Conservation (phyloP, 1,284 basidiomycete genomes). For the Microstroma glucosiphilum region DNA sequence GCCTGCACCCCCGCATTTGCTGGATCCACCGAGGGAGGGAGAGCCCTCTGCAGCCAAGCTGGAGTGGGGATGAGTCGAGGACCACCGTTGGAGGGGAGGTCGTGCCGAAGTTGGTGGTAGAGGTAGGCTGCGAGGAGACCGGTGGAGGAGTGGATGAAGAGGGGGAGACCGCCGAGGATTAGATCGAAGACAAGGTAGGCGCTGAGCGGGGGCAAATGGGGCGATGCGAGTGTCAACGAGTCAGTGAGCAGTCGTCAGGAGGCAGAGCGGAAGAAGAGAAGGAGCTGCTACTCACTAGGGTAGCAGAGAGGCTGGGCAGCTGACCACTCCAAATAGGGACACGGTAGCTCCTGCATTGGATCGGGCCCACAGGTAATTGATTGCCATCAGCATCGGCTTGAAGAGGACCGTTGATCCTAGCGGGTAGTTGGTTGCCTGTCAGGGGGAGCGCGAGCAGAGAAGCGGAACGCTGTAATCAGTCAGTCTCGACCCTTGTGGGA, state of each 20-base stretch:
- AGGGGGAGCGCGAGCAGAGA: conserved; percentile 34
- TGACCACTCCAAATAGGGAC: conserved; percentile 37
- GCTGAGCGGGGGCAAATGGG: conserved; percentile 5
- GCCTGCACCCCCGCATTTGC: conserved; percentile 21
- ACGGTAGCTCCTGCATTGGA: conserved; percentile 30
- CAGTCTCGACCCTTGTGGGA: no score
- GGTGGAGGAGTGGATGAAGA: conserved; percentile 60
- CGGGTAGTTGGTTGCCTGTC: conserved; percentile 60
- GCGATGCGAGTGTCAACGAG: conserved; percentile 39
- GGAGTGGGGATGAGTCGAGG: conserved; percentile 24
- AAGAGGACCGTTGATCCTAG: conserved; percentile 60
- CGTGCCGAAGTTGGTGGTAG: conserved; percentile 50
- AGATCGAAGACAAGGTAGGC: conserved; percentile 67
- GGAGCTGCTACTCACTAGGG: conserved; percentile 52
- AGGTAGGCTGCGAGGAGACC: conserved; percentile 70
- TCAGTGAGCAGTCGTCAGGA: neutral
- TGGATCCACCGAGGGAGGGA: conserved; percentile 36
- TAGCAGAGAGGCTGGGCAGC: conserved; percentile 62
- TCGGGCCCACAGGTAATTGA: conserved; percentile 51
- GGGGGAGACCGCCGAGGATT: conserved; percentile 60
- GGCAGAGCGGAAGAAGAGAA: neutral
- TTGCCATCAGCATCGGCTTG: conserved; percentile 63
- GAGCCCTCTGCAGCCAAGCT: conserved; percentile 16
- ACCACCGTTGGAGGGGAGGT: conserved; percentile 15
- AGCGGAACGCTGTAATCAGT: neutral